Percentiles rank a stretch among this genome's conserved stretches.
Evolutionary conservation across 2,329 filamentous ascomycete genomes (phyloP).

Genomic region (Botryotinia convoluta): DNA sequence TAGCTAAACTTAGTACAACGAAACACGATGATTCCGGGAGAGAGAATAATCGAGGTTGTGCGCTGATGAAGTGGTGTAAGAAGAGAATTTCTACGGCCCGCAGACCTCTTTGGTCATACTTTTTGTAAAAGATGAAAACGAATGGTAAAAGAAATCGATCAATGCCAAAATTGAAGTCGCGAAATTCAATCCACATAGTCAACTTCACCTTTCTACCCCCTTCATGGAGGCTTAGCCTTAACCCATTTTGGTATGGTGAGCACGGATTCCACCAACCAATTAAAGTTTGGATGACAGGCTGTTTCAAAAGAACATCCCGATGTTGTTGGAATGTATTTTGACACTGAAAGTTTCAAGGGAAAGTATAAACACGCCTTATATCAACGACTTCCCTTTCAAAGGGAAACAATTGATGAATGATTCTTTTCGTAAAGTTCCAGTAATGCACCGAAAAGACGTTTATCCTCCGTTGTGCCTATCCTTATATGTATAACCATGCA

Average conservation of each 20-base stretch:
- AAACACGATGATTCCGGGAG: slow-evolving; percentile 8
- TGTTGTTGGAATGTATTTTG: not conserved
- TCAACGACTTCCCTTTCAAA: not conserved
- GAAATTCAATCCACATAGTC: not conserved
- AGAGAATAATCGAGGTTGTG: slow-evolving; percentile 1
- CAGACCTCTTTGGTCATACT: not conserved
- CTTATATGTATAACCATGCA: slow-evolving; percentile 11
- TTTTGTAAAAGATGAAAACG: not conserved
- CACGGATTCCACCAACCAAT: not conserved
- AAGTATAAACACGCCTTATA: not conserved
- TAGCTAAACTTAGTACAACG: not conserved
- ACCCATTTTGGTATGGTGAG: not conserved
- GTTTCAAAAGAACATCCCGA: slow-evolving; percentile 7
- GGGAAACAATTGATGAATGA: not conserved
- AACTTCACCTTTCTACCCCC: not conserved
- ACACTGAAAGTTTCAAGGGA: not conserved
- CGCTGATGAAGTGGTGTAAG: not conserved
- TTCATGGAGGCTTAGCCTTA: not conserved
- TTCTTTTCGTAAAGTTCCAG: not conserved
- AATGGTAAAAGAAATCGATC: no score
- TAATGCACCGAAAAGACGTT: slow-evolving; percentile 2
- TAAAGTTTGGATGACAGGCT: not conserved
- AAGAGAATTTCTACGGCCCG: slow-evolving; percentile 9
- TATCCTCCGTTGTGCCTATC: not conserved
- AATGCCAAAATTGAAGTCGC: not conserved